Evolutionary conservation across 345 rosid species (phyloP).

Genomic region (Passiflora organensis): DNA sequence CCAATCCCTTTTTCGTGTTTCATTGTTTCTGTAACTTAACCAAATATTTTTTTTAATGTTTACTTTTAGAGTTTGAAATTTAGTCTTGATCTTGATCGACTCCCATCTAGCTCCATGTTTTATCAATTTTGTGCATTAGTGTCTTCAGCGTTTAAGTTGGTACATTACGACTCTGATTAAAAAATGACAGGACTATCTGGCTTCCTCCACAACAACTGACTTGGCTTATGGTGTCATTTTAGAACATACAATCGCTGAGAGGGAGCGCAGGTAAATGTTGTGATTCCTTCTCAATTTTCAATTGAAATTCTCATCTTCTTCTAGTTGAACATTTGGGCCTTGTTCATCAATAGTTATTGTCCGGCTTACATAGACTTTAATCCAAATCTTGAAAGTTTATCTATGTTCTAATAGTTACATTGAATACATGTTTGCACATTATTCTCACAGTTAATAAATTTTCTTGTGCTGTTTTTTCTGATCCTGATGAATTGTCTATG

Average conservation of each 20-base stretch:
- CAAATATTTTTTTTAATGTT: too few relatives aligned
- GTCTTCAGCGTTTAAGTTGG: too few relatives aligned
- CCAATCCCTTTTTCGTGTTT: too few relatives aligned
- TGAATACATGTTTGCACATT: not conserved
- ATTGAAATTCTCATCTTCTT: not conserved
- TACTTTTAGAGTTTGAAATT: too few relatives aligned
- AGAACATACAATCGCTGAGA: conserved; percentile 91
- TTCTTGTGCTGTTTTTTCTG: not conserved
- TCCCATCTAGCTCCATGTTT: not conserved
- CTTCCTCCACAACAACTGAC: conserved; percentile 71
- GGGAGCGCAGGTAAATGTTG: conserved; percentile 82
- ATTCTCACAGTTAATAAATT: too few relatives aligned
- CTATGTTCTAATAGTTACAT: too few relatives aligned
- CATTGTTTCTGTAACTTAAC: too few relatives aligned
- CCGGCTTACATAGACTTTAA: too few relatives aligned
- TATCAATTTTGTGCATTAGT: too few relatives aligned
- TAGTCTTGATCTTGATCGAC: not conserved
- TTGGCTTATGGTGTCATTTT: conserved; percentile 74
- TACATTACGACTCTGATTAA: not conserved
- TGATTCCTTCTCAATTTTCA: conserved; percentile 1
- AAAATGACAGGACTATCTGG: conserved; percentile 79
- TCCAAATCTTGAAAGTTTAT: too few relatives aligned
- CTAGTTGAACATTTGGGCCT: not conserved
- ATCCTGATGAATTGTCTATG: not conserved
- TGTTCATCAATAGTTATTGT: too few relatives aligned